Evolutionary conservation across 1,284 basidiomycete genomes (phyloP).

Genomic region (Sporisorium exsertum): DNA sequence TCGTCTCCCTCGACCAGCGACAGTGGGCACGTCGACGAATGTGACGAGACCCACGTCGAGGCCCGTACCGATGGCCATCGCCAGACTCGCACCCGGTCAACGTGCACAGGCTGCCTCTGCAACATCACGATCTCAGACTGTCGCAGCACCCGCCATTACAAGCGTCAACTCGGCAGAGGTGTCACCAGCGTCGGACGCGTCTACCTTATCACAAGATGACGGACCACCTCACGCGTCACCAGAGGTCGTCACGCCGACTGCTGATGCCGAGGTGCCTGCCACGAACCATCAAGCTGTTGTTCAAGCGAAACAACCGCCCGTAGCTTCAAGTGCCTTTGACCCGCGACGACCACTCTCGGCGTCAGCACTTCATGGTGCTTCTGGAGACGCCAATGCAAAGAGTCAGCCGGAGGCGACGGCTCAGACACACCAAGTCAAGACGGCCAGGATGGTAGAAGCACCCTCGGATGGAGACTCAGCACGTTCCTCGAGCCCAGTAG

Average conservation of each 20-base stretch:
- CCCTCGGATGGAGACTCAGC: conserved; percentile 3
- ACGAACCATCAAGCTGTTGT: neutral
- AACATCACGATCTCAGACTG: neutral
- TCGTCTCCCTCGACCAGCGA: conserved; percentile 40
- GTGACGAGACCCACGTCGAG: conserved; percentile 11
- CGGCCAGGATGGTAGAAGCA: neutral
- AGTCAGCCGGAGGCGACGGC: neutral
- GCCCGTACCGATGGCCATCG: conserved; percentile 41
- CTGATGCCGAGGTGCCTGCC: neutral
- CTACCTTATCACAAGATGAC: neutral
- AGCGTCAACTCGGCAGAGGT: neutral
- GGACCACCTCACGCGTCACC: neutral
- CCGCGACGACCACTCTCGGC: conserved; percentile 5
- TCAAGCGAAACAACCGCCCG: neutral
- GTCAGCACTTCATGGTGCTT: neutral
- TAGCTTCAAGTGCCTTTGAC: neutral
- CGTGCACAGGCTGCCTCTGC: conserved; percentile 1
- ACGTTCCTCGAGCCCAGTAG: conserved; percentile 31
- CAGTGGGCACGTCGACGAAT: conserved; percentile 3
- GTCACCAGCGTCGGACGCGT: conserved; percentile 3
- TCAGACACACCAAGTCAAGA: conserved; percentile 4
- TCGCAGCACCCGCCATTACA: neutral
- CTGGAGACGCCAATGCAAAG: neutral
- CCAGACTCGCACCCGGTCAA: conserved; percentile 32
- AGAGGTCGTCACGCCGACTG: neutral